Evolutionary conservation across 2,329 filamentous ascomycete species (phyloP).

Genomic region (Botryotinia convoluta): DNA sequence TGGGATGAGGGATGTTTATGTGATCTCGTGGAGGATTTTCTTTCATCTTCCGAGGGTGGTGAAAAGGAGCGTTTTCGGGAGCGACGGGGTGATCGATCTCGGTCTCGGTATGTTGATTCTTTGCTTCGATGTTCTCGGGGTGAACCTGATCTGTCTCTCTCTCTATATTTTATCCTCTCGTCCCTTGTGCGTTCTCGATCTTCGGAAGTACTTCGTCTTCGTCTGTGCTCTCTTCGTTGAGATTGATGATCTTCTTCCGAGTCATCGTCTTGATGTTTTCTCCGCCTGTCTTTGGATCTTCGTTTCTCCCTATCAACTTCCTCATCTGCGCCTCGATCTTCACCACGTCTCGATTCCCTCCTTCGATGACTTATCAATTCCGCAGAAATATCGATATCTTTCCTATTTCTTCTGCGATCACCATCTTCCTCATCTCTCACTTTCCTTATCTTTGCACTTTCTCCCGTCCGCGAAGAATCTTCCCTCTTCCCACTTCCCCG

Average conservation of each 20-base stretch:
- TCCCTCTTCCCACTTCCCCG: slow-evolving; percentile 1
- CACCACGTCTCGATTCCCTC: slow-evolving; percentile 14
- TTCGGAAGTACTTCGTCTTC: slow-evolving; percentile 30
- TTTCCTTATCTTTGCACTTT: slow-evolving; percentile 8
- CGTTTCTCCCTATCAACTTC: background rate
- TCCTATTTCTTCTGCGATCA: slow-evolving; percentile 11
- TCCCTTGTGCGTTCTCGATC: slow-evolving; percentile 25
- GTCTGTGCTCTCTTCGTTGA: slow-evolving; percentile 35
- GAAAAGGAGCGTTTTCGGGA: slow-evolving; percentile 23
- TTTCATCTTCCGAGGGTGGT: background rate
- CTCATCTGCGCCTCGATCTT: slow-evolving; percentile 13
- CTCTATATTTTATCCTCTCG: slow-evolving; percentile 24
- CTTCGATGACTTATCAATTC: slow-evolving; percentile 12
- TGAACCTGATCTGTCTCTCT: slow-evolving; percentile 31
- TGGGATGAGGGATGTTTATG: slow-evolving; percentile 20
- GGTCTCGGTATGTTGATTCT: slow-evolving; percentile 38
- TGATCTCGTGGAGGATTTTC: background rate
- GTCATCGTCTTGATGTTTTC: slow-evolving; percentile 13
- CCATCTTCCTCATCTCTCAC: slow-evolving; percentile 15
- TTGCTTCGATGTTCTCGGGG: slow-evolving; percentile 29
- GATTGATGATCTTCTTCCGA: slow-evolving; percentile 19
- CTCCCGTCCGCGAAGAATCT: background rate
- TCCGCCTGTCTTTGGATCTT: slow-evolving; percentile 4
- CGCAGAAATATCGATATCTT: slow-evolving; percentile 6
- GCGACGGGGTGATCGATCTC: slow-evolving; percentile 28